phyloP scores from a whole-genome alignment of 257 asterid genomes.

The Asclepias syriaca region DNA sequence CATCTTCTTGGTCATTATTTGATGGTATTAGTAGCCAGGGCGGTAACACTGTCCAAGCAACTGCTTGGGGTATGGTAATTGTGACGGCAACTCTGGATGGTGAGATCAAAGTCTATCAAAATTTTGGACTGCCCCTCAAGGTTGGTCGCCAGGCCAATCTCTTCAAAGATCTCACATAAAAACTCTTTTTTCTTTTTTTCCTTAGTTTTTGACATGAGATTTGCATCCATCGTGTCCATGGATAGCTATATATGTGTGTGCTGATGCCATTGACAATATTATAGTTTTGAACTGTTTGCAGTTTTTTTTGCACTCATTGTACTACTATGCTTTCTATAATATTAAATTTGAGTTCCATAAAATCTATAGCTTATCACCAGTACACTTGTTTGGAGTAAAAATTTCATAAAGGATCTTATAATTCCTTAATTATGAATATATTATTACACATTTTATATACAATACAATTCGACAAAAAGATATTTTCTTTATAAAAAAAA shows the following conservation, averaged over 20 bases:
- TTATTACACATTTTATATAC: too few relatives aligned
- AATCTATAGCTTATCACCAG: not conserved
- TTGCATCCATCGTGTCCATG: not conserved
- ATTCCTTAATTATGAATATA: too few relatives aligned
- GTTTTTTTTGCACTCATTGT: not conserved
- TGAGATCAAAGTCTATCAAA: constrained; percentile 78
- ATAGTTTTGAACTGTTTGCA: too few relatives aligned
- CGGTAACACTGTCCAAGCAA: constrained; percentile 56
- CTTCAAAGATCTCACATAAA: constrained; percentile 31
- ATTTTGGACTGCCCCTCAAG: constrained; percentile 78
- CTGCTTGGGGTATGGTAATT: constrained; percentile 95
- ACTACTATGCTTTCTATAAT: not conserved
- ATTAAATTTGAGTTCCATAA: not conserved
- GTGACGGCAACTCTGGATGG: constrained; percentile 80
- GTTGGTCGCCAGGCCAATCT: constrained; percentile 41
- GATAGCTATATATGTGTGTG: too few relatives aligned
- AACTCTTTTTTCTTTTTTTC: not conserved
- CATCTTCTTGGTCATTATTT: constrained; percentile 29
- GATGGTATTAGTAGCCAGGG: constrained; percentile 36
- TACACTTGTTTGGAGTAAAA: too few relatives aligned
- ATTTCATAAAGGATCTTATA: too few relatives aligned
- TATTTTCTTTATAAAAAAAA: too few relatives aligned
- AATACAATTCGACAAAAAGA: too few relatives aligned
- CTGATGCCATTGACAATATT: not conserved
- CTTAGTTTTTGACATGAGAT: too few relatives aligned